phyloP scores from a whole-genome alignment of 2,329 filamentous ascomycete species.

The Cladophialophora psammophila region DNA sequence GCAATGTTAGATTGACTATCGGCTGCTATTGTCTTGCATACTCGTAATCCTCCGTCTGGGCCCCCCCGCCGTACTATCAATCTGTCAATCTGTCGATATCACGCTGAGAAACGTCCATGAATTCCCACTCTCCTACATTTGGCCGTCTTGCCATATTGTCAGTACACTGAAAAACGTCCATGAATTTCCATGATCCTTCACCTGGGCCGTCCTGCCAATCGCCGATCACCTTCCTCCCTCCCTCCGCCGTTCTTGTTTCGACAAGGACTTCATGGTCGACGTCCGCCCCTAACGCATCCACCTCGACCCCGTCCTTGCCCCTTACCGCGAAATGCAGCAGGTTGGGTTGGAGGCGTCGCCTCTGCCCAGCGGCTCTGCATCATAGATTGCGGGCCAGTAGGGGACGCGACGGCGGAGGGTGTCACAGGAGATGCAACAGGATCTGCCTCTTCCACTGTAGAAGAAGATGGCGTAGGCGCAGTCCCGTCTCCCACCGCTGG shows the following conservation, averaged over 20 bases:
- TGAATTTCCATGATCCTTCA: too few relatives aligned
- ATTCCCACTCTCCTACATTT: not conserved
- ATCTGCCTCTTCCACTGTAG: not conserved
- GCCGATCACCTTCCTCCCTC: not conserved
- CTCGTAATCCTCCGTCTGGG: not conserved
- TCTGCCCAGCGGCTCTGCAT: constrained; percentile 1
- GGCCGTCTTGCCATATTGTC: not conserved
- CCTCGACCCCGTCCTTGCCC: not conserved
- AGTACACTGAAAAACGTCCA: too few relatives aligned
- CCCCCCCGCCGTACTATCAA: not conserved
- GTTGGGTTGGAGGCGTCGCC: not conserved
- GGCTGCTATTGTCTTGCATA: not conserved
- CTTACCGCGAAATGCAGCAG: not conserved
- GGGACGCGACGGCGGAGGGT: not conserved
- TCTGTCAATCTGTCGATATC: not conserved
- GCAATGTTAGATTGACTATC: not conserved
- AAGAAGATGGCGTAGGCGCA: not conserved
- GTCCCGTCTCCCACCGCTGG: not conserved
- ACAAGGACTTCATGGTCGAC: not conserved
- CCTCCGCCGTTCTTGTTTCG: not conserved
- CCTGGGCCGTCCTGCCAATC: not conserved
- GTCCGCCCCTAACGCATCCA: not conserved
- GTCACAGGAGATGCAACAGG: not conserved
- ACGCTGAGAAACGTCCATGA: not conserved
- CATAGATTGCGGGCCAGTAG: not conserved